Conservation (phyloP, 148 eudicot species). For the Nyssa sinensis region DNA sequence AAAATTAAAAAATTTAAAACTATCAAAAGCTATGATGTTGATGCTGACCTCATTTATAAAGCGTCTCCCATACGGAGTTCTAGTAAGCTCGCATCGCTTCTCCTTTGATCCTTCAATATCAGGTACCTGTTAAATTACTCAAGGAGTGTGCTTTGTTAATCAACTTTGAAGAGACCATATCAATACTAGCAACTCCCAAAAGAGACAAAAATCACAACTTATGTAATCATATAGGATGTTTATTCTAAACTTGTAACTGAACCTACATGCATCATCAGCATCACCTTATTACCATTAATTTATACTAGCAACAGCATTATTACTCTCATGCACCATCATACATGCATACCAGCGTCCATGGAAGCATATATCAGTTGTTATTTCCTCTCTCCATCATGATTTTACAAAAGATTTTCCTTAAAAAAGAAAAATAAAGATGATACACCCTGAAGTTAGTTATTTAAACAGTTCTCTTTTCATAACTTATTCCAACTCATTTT, state of each 20-base stretch:
- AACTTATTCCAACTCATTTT: neutral
- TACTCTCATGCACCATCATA: neutral
- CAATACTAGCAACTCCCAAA: neutral
- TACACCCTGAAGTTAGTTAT: neutral
- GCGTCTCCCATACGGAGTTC: conserved; percentile 87
- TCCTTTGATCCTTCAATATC: conserved; percentile 81
- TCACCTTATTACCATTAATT: too few relatives aligned
- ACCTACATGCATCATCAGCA: neutral
- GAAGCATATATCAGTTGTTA: neutral
- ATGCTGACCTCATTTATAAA: conserved; percentile 80
- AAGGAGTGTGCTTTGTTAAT: neutral
- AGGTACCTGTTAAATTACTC: conserved; percentile 64
- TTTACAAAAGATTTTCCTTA: too few relatives aligned
- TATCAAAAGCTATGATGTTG: neutral
- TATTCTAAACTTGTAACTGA: neutral
- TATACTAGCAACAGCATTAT: neutral
- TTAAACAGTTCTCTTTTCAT: neutral
- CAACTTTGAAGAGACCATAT: neutral
- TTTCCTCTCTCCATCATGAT: neutral
- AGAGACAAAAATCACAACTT: neutral
- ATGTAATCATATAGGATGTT: neutral
- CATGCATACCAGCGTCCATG: neutral
- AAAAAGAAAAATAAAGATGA: too few relatives aligned
- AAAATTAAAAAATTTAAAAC: conserved; percentile 6
- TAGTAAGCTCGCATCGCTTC: conserved; percentile 75